phyloP scores from a whole-genome alignment of 805 yeast species.

The Debaryomyces castellii region DNA sequence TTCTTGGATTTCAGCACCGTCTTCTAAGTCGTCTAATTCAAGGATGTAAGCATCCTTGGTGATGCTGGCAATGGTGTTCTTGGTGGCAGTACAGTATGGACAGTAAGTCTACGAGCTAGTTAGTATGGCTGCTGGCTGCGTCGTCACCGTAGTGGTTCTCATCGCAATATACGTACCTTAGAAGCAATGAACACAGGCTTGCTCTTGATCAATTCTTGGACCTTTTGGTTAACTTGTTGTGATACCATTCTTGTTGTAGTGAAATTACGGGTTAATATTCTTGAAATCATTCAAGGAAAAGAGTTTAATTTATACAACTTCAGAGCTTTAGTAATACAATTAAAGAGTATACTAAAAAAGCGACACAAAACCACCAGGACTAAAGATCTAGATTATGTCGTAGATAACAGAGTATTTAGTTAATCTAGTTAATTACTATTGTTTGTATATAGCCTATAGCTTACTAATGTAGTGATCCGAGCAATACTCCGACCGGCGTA shows the following conservation, averaged over 20 bases:
- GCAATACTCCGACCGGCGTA: background rate
- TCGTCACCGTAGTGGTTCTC: no score
- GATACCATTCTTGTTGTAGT: slow-evolving; percentile 49
- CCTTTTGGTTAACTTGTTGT: slow-evolving; percentile 54
- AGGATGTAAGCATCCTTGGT: slow-evolving; percentile 50
- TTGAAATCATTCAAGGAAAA: slow-evolving; percentile 8
- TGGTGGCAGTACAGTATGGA: slow-evolving; percentile 45
- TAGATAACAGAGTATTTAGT: no score
- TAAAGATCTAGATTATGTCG: no score
- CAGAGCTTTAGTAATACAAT: background rate
- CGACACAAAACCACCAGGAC: background rate
- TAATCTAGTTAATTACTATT: no score
- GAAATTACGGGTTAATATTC: slow-evolving; percentile 9
- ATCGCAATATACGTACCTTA: slow-evolving; percentile 47
- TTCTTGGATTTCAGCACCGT: slow-evolving; percentile 79
- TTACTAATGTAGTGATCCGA: background rate
- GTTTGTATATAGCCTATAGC: background rate
- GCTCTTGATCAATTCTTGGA: slow-evolving; percentile 60
- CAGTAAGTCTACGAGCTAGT: slow-evolving; percentile 32
- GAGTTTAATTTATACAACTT: background rate
- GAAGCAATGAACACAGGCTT: slow-evolving; percentile 80
- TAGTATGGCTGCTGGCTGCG: slow-evolving; percentile 11
- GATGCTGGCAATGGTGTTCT: slow-evolving; percentile 40
- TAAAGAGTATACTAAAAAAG: background rate
- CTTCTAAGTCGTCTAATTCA: slow-evolving; percentile 56